Evolutionary conservation across 2,329 filamentous ascomycete species (phyloP).

Genomic region (Metarhizium guizhouense): DNA sequence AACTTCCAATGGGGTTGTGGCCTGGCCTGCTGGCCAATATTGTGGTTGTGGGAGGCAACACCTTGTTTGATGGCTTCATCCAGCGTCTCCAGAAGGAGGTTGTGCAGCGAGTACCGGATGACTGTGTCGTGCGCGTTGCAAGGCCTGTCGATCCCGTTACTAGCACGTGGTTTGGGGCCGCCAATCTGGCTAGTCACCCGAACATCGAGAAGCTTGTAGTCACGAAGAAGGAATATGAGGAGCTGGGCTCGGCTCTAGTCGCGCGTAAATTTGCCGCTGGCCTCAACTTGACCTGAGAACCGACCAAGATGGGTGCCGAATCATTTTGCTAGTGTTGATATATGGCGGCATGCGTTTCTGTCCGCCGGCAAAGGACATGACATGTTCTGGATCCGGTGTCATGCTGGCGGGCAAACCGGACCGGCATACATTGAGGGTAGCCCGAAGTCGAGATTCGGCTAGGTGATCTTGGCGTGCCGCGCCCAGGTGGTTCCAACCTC

Average conservation of each 20-base stretch:
- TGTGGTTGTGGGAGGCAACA: slow-evolving; percentile 80
- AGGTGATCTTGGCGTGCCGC: neutral
- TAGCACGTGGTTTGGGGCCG: slow-evolving; percentile 80
- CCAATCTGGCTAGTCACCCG: slow-evolving; percentile 61
- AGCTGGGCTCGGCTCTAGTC: slow-evolving; percentile 69
- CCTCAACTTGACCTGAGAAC: slow-evolving; percentile 5
- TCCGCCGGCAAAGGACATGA: neutral
- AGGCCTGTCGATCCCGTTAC: slow-evolving; percentile 64
- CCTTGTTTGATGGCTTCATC: slow-evolving; percentile 71
- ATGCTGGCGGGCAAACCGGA: neutral
- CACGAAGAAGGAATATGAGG: slow-evolving; percentile 85
- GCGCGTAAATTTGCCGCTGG: slow-evolving; percentile 55
- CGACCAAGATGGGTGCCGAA: neutral
- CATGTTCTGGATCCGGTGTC: neutral
- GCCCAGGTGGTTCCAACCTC: neutral
- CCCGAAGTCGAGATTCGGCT: neutral
- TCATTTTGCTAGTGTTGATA: neutral
- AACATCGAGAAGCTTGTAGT: slow-evolving; percentile 61
- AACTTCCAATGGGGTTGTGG: slow-evolving; percentile 73
- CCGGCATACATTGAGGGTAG: too few species aligned
- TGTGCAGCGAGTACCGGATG: slow-evolving; percentile 60
- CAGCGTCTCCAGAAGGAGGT: slow-evolving; percentile 70
- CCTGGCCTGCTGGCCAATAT: slow-evolving; percentile 80
- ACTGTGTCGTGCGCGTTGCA: slow-evolving; percentile 68
- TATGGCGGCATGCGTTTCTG: neutral